Percentiles rank a stretch among this genome's conserved stretches.
phyloP scores from a whole-genome alignment of 1,284 basidiomycete species.

The Xerocomus amazonicus region DNA sequence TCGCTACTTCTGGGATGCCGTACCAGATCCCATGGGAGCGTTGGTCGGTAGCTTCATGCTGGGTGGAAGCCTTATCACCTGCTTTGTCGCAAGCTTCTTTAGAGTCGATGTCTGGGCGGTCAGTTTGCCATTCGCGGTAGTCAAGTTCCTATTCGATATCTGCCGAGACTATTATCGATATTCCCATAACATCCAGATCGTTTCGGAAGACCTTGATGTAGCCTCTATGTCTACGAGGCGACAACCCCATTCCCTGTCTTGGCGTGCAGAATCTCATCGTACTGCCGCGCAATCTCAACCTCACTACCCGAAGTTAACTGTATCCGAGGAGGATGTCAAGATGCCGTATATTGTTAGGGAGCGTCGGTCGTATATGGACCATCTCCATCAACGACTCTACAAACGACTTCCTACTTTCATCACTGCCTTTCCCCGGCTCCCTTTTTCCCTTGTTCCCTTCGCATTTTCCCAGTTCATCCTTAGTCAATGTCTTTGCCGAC shows the following conservation, averaged over 20 bases:
- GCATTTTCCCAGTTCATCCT: conserved; percentile 96
- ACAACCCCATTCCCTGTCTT: neutral
- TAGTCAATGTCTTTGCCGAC: conserved; percentile 83
- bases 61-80: conserved; percentile 45
- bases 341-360: conserved; percentile 5
- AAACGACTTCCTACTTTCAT: conserved; percentile 71
- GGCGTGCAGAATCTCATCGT: neutral
- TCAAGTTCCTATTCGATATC: conserved; percentile 70
- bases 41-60: conserved; percentile 50
- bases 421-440: conserved; percentile 68
- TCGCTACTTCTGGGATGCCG: conserved; percentile 43
- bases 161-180: conserved; percentile 53
- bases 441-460: conserved; percentile 84
- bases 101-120: conserved; percentile 76
- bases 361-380: conserved; percentile 18
- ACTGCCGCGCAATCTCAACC: neutral
- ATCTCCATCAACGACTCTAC: conserved; percentile 27
- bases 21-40: conserved; percentile 50
- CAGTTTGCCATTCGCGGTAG: conserved; percentile 77
- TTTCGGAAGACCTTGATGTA: neutral
- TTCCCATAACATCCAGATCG: conserved; percentile 26
- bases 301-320: neutral
- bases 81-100: conserved; percentile 55
- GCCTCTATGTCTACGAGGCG: neutral
- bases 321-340: neutral